Base-by-base conservation (phyloP, 2,329 filamentous ascomycete species). In the Fusarium pseudograminearum region DNA sequence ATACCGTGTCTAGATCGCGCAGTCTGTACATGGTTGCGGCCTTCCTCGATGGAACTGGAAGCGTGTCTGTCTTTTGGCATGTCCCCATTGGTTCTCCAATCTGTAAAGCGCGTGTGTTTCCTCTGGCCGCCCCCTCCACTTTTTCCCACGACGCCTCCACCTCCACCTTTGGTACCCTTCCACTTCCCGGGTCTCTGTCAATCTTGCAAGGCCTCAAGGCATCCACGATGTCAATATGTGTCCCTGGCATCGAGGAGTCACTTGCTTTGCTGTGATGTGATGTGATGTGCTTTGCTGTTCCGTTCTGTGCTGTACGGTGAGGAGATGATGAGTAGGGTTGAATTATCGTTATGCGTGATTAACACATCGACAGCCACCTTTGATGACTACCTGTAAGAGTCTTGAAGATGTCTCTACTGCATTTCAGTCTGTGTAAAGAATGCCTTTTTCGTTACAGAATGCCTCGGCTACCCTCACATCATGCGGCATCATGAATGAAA, bases 51-150 rank as follows among this genome's bases (percentile, higher is more conserved):
- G 67, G 63, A 48, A 55, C 61, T 51, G 65, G 55, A 63, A 65
- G 71, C 67, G 71, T 72, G 71, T 71, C 69, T 74, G 58, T 58
- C 54, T 73, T 75, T 73, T 75, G 70, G 57, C 68, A 60, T 57
- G 40, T 41, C 41, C 41, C 53, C 11, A 75, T 75, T 75, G 73
- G 73, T 41, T 50, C 24, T 34, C 31, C 14, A 44, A 22, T 41
- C 54, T 57, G 50, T 54, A 59, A 67, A 72, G 66, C 72, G 70
- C 70, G 68, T 65, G 60, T 63, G 60, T 64, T 70, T 61, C 47
- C 54, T 45, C 38, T 42, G 33, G n/a, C 57, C 61, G 50, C 61
- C 59, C 65, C 59, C 58, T 63, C 57, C 69, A 65, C 57, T 69
- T 56, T 56, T 55, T 60, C 47, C 41, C 50, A 69, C 36, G 52